Evolutionary conservation across 2,329 filamentous ascomycete genomes (phyloP).

Genomic region (Ophiostoma angusticollis): DNA sequence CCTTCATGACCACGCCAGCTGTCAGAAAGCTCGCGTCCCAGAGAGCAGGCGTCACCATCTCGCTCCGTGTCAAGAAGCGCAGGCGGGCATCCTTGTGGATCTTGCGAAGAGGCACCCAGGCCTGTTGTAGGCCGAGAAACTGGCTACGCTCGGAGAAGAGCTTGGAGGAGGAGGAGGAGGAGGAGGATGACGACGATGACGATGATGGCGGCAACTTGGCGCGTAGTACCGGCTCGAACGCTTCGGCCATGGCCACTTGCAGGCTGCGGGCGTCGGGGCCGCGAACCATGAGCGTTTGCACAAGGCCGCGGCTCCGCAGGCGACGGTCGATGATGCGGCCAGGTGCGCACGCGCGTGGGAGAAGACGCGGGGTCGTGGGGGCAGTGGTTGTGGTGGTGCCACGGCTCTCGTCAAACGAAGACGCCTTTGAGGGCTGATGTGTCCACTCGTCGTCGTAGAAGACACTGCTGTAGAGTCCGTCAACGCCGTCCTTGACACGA

Average conservation of each 20-base stretch:
- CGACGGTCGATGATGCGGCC: constrained; percentile 53
- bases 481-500: not conserved
- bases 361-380: constrained; percentile 47
- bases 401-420: no score
- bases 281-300: constrained; percentile 49
- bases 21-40: constrained; percentile 62
- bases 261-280: constrained; percentile 56
- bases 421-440: no score
- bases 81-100: constrained; percentile 60
- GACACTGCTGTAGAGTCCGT: not conserved
- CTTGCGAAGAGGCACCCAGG: constrained; percentile 67
- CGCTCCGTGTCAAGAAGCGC: constrained; percentile 54
- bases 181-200: constrained; percentile 12
- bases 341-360: constrained; percentile 54
- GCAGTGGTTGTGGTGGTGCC: constrained; percentile 31
- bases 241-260: constrained; percentile 45
- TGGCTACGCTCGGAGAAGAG: no score
- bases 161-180: constrained; percentile 1
- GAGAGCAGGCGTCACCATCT: constrained; percentile 58
- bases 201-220: constrained; percentile 27
- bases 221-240: constrained; percentile 46
- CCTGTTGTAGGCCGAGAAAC: constrained; percentile 49
- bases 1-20: constrained; percentile 61
- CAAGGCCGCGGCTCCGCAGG: constrained; percentile 61
- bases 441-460: constrained; percentile 38